Conservation (phyloP, 2,329 filamentous ascomycete genomes). For the Xylariales sp. region DNA sequence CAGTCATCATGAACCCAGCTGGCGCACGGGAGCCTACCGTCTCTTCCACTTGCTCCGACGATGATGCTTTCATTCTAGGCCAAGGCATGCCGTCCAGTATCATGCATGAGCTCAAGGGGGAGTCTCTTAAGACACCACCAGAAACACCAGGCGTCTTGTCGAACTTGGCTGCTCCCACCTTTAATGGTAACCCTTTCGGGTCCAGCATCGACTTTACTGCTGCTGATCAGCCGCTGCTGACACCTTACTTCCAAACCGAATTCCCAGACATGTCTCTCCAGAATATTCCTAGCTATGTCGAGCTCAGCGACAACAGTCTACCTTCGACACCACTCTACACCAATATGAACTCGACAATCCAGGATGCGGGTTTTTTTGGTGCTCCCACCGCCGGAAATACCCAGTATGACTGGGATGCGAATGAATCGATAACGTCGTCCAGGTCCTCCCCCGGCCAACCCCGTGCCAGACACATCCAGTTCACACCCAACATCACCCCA, state of each 20-base stretch:
- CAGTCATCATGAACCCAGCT: conserved; percentile 33
- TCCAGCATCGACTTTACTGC: conserved; percentile 23
- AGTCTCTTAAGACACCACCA: conserved; percentile 48
- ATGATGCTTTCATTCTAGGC: conserved; percentile 27
- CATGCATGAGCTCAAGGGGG: conserved; percentile 22
- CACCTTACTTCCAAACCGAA: conserved; percentile 43
- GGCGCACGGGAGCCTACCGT: conserved; percentile 34
- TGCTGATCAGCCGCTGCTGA: conserved; percentile 44
- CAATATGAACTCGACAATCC: conserved; percentile 32
- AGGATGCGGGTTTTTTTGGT: conserved; percentile 25
- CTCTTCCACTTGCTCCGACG: conserved; percentile 33
- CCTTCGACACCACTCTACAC: conserved; percentile 44
- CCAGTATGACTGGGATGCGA: conserved; percentile 48
- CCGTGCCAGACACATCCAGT: conserved; percentile 38
- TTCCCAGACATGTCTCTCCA: conserved; percentile 37
- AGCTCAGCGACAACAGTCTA: conserved; percentile 36
- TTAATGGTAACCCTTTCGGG: conserved; percentile 24
- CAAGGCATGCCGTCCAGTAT: conserved; percentile 13
- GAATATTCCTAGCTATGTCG: conserved; percentile 40
- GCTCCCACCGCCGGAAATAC: conserved; percentile 30
- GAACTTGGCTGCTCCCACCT: conserved; percentile 34
- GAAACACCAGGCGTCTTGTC: conserved; percentile 45
- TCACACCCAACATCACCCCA: conserved; percentile 41
- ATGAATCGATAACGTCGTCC: conserved; percentile 34
- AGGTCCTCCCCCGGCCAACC: conserved; percentile 31